These are phyloP conservation scores for Leccinum obscurum DNA, from an alignment of 768 basidiomycete genomes.

Conservation along the genomic window DNA sequence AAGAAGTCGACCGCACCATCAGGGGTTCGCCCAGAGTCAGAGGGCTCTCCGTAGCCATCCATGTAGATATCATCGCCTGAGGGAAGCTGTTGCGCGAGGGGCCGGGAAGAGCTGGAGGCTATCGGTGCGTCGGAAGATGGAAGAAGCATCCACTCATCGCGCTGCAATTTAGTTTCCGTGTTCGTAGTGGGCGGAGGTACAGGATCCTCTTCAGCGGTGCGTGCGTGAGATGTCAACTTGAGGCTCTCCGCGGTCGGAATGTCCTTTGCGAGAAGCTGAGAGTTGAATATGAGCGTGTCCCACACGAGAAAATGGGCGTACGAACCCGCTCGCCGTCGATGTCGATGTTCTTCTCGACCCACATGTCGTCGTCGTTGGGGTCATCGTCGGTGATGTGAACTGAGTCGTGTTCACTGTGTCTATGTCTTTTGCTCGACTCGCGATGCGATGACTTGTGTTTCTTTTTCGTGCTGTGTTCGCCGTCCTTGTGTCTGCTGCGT, in stretches of 20 bases:
- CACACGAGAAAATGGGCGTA: slow-evolving; percentile 8
- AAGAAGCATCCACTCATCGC: slow-evolving; percentile 92
- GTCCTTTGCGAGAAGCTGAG: slow-evolving; percentile 62
- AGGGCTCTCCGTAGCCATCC: slow-evolving; percentile 63
- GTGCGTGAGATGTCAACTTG: slow-evolving; percentile 62
- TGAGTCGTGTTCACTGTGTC: slow-evolving; percentile 36
- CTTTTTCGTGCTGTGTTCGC: slow-evolving; percentile 54
- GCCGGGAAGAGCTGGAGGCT: slow-evolving; percentile 34
- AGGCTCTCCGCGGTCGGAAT: slow-evolving; percentile 79
- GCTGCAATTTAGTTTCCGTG: slow-evolving; percentile 53
- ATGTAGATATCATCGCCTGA: slow-evolving; percentile 52
- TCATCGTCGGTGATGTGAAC: slow-evolving; percentile 65
- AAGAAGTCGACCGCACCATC: slow-evolving; percentile 84
- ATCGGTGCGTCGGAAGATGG: slow-evolving; percentile 29
- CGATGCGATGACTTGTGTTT: slow-evolving; percentile 49
- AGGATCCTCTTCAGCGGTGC: slow-evolving; percentile 43
- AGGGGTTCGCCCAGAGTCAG: slow-evolving; percentile 44
- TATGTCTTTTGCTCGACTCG: slow-evolving; percentile 37
- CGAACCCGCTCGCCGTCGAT: slow-evolving; percentile 73
- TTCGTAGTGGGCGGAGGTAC: slow-evolving; percentile 45
- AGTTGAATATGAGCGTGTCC: slow-evolving; percentile 8
- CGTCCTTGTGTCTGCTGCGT: slow-evolving; percentile 38
- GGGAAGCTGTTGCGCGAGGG: slow-evolving; percentile 30
- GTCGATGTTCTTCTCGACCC: slow-evolving; percentile 87
- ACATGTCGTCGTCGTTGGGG: slow-evolving; percentile 70